Percentiles rank a stretch among this genome's conserved stretches.
Evolutionary conservation across 352 stramenopile genomes (phyloP).

Genomic region (Phytopythium litorale): DNA sequence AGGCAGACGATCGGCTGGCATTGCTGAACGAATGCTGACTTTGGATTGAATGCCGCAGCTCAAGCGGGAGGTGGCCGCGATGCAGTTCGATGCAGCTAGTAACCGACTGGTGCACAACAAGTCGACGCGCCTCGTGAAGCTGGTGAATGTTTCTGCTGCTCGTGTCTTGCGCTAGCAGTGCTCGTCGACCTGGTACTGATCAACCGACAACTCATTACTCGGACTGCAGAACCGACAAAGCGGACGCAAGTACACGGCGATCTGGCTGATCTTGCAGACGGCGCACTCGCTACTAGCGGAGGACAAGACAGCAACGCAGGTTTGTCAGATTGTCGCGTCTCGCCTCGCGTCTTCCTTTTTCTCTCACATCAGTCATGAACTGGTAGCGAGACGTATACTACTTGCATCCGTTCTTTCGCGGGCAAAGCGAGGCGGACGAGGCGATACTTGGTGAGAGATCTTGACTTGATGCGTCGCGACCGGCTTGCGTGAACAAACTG

Average conservation of each 20-base stretch:
- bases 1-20: background rate
- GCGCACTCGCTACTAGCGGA: conserved; percentile 63
- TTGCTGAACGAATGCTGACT: background rate
- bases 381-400: conserved; percentile 81
- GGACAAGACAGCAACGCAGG: conserved; percentile 82
- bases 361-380: background rate
- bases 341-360: too few species aligned
- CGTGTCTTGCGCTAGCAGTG: background rate
- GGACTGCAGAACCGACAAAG: conserved; percentile 45
- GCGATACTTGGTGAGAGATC: conserved; percentile 59
- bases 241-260: conserved; percentile 76
- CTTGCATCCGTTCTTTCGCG: conserved; percentile 80
- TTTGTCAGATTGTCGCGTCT: conserved; percentile 7
- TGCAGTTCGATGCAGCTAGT: conserved; percentile 57
- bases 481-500: background rate
- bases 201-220: background rate
- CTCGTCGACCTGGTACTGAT: background rate
- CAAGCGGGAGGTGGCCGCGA: conserved; percentile 41
- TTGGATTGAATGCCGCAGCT: conserved; percentile 26
- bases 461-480: background rate
- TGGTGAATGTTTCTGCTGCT: conserved; percentile 25
- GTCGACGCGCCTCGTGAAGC: conserved; percentile 46
- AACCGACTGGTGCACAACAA: conserved; percentile 54
- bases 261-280: conserved; percentile 82
- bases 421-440: conserved; percentile 76